Base-by-base conservation (phyloP, 129 eudicot species). In the Pulicaria dysenterica region DNA sequence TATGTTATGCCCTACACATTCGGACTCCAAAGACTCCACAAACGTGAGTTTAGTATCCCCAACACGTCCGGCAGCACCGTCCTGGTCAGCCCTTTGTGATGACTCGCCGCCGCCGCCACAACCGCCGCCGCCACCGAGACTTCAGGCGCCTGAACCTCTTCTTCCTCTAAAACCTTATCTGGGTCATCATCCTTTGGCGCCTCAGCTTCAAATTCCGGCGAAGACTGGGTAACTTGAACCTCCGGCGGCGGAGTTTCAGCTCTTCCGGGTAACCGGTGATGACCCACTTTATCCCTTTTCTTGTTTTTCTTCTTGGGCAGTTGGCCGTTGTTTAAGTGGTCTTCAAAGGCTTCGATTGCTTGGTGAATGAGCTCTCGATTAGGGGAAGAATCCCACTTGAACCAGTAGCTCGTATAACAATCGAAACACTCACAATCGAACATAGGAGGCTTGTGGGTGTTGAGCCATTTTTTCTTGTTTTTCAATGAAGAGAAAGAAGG, bases 21-120 rank as follows among this genome's bases (percentile, higher is more conserved):
- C 82, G 94, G 91, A 85, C 85, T 78, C 91, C 94, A 87, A 87
- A 90, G 86, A 61, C 85, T 81, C 91, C 91, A 90, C 47, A 83
- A 79, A 87, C 96, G 96, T 58, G 87, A 90, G 43, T 77, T 83
- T 7, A 90, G 72, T 43, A 90, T 51, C 57, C 96, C 96, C 70
- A 87, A 64, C 73, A 90, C 84, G 83, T 90, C 96, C 94, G 96
- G 96, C 70, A 90, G 50, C 37, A 90, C 87, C 66, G 83, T 90
- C 46, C 94, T 85, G 12, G 84, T 89, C 79, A 87, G 48, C 19
- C 96, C 93, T 68, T 81, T 87, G 45, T 72, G 57, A 56, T 72
- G 56, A 31, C 50, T 63, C 54, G 49, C 80, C 47, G 80, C 44
- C 53, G 17, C 39, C n/a, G 14, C n/a, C 51, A 5, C 64, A 8